Percentiles rank a stretch among this genome's conserved stretches.
phyloP scores from a whole-genome alignment of 148 eudicot genomes.

The Chenopodium quinoa region DNA sequence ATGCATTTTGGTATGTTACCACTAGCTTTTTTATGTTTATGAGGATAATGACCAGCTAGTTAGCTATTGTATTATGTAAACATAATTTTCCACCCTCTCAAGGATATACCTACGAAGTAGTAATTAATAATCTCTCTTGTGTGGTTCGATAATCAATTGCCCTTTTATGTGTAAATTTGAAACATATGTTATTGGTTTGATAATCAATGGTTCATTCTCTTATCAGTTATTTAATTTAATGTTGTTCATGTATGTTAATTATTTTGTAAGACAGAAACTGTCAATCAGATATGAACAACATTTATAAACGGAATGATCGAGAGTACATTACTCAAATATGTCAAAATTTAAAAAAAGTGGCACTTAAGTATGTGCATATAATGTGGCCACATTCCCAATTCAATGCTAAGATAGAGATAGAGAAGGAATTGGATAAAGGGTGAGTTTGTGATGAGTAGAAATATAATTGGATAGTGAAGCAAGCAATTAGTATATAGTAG shows the following conservation, averaged over 20 bases:
- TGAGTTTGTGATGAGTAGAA: background rate
- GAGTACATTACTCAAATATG: too few species aligned
- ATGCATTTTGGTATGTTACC: background rate
- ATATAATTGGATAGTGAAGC: constrained; percentile 5
- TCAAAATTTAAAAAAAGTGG: too few species aligned
- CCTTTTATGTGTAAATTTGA: too few species aligned
- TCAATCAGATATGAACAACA: too few species aligned
- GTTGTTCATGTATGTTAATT: too few species aligned
- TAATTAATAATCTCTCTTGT: too few species aligned
- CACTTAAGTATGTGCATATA: background rate
- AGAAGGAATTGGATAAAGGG: background rate
- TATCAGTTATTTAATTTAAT: too few species aligned
- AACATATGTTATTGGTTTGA: too few species aligned
- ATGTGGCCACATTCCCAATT: background rate
- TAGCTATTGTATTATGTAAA: background rate
- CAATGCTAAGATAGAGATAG: background rate
- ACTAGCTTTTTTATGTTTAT: background rate
- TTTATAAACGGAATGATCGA: too few species aligned
- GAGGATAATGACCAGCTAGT: background rate
- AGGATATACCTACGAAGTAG: background rate
- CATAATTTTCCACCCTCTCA: background rate
- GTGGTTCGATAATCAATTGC: background rate
- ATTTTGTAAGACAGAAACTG: too few species aligned
- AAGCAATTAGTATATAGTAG: background rate
- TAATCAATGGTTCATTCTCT: too few species aligned